Base-by-base conservation (phyloP, 495 filamentous ascomycete species). In the Tuber aestivum region DNA sequence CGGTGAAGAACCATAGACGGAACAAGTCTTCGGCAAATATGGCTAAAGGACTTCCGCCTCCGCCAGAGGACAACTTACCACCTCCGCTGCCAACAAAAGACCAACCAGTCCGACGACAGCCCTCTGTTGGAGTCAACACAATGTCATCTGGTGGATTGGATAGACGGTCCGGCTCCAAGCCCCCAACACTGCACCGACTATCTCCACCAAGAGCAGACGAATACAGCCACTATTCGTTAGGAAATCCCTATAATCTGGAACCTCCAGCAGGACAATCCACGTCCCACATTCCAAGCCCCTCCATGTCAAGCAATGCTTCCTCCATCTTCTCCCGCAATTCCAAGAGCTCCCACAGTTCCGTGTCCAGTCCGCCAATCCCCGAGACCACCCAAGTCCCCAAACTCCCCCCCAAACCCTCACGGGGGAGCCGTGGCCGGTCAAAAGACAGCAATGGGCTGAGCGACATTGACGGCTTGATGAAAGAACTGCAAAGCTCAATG, bases 401-500 rank as follows among this genome's bases (percentile, higher is more conserved):
- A 45, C 84, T 41, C 87, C 87, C 27, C 41, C 70, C 79, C 83
- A 27, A 84, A 85, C 73, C 83, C 81, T 72, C 68, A 32, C 56
- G 42, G 12, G 77, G 73, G 37, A 76, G 70, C 65, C 70, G 69
- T 65, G 37, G 32, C 32, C 41, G 74, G 73, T 48, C 41, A 75
- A 76, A 79, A 71, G 8, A 50, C 18, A 73, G 78, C 38, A 72
- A 69, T 72, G 75, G 72, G 20, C 69, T 73, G n/a, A 71, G 65
- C 12, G 83, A 84, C 12, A 83, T 86, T 44, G 87, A 89, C 78
- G 84, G 82, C 23, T 78, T 89, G 75, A 87, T 89, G 86, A 82
- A 86, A 23, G 87, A 89, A 65, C 75, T 89, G 18, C 85, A 89
- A 75, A 84, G 82, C 38, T 86, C 87, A 32, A 87, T 88, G 82